Percentiles rank a stretch among this genome's conserved stretches.
phyloP scores from a whole-genome alignment of 2,329 filamentous ascomycete species.

The Aspergillus unguis region DNA sequence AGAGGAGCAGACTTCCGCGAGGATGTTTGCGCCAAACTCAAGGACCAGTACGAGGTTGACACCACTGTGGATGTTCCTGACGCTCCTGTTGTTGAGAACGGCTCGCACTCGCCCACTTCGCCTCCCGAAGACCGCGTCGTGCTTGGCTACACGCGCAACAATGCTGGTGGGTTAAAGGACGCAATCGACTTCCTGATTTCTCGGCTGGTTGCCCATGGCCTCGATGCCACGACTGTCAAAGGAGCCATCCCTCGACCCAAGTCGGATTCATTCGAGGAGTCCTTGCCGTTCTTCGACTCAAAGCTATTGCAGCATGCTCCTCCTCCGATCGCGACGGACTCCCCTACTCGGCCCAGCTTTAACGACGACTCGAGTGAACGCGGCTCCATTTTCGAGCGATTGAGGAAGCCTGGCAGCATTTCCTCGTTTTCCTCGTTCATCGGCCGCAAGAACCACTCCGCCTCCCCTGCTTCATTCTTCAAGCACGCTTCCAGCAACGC shows the following conservation, averaged over 20 bases:
- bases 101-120: slow-evolving; percentile 45
- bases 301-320: slow-evolving; percentile 94
- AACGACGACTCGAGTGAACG: slow-evolving; percentile 77
- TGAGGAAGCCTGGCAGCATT: slow-evolving; percentile 92
- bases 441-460: slow-evolving; percentile 89
- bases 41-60: slow-evolving; percentile 87
- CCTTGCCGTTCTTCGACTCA: slow-evolving; percentile 92
- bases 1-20: slow-evolving; percentile 75
- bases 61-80: slow-evolving; percentile 63
- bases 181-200: slow-evolving; percentile 92
- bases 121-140: slow-evolving; percentile 56
- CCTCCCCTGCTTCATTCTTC: slow-evolving; percentile 83
- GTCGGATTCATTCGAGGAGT: slow-evolving; percentile 97
- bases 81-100: slow-evolving; percentile 31
- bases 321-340: slow-evolving; percentile 74
- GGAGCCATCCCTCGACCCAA: slow-evolving; percentile 97
- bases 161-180: slow-evolving; percentile 89
- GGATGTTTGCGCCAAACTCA: slow-evolving; percentile 78
- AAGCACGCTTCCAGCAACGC: slow-evolving; percentile 85
- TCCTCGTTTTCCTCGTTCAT: slow-evolving; percentile 94
- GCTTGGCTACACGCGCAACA: slow-evolving; percentile 91
- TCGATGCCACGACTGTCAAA: slow-evolving; percentile 84
- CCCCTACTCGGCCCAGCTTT: slow-evolving; percentile 81
- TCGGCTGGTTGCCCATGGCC: slow-evolving; percentile 78
- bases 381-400: slow-evolving; percentile 81